These are phyloP conservation scores for Termitomyces sp. DNA, from an alignment of 768 basidiomycete species.

Conservation along the genomic window DNA sequence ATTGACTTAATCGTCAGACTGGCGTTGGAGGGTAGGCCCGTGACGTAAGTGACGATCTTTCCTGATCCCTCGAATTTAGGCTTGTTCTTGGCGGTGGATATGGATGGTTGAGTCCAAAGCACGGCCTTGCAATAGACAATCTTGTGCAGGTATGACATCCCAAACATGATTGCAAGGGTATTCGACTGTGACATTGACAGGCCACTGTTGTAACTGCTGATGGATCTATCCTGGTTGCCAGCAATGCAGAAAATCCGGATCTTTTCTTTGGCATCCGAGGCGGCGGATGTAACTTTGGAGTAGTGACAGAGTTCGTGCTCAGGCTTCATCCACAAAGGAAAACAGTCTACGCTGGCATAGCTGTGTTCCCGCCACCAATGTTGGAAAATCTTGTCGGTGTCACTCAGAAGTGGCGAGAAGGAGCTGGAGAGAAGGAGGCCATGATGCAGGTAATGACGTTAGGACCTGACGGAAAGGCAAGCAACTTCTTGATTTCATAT, in stretches of 20 bases:
- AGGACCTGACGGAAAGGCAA: slow-evolving; percentile 34
- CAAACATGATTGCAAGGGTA: not conserved
- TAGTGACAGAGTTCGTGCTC: slow-evolving; percentile 48
- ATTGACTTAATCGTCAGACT: slow-evolving; percentile 26
- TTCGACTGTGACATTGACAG: not conserved
- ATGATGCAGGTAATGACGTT: slow-evolving; percentile 30
- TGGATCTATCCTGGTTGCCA: slow-evolving; percentile 16
- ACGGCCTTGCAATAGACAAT: slow-evolving; percentile 49
- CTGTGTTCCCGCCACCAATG: slow-evolving; percentile 28
- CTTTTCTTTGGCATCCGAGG: slow-evolving; percentile 51
- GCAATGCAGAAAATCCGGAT: slow-evolving; percentile 34
- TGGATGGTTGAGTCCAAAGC: slow-evolving; percentile 43
- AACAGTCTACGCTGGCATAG: slow-evolving; percentile 39
- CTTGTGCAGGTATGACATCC: slow-evolving; percentile 26
- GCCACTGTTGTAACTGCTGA: slow-evolving; percentile 17
- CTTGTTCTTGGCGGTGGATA: slow-evolving; percentile 52
- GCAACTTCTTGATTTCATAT: not conserved
- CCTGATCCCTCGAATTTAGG: slow-evolving; percentile 17
- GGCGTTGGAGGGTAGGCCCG: slow-evolving; percentile 43
- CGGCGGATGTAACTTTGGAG: slow-evolving; percentile 51
- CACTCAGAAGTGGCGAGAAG: slow-evolving; percentile 32
- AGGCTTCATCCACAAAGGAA: slow-evolving; percentile 42
- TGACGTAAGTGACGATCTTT: slow-evolving; percentile 9
- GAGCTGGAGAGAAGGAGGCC: slow-evolving; percentile 31
- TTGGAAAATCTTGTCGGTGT: slow-evolving; percentile 26